Evolutionary conservation across 176 grass and related monocot species (phyloP).

Genomic region (Chrysopogon serrulatus): DNA sequence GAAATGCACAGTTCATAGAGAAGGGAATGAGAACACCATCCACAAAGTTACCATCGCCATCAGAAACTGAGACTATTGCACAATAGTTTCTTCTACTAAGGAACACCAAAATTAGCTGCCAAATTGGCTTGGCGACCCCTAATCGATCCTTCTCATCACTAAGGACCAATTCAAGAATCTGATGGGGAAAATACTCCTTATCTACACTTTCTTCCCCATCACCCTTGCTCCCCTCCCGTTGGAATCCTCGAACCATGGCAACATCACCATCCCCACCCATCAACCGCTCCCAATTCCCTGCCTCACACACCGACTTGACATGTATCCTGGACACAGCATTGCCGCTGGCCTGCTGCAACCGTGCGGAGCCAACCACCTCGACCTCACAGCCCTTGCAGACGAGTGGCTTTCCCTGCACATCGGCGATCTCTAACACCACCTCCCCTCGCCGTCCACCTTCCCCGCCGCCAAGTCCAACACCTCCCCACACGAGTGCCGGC

Average conservation of each 20-base stretch:
- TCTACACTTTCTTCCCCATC: constrained; percentile 21
- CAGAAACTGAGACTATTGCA: constrained; percentile 49
- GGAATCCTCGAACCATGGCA: constrained; percentile 44
- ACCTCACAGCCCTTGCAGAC: constrained; percentile 58
- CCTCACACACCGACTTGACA: constrained; percentile 54
- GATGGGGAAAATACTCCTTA: constrained; percentile 56
- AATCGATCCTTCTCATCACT: constrained; percentile 35
- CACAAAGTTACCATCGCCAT: constrained; percentile 37
- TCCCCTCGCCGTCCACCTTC: constrained; percentile 27
- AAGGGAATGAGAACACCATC: constrained; percentile 75
- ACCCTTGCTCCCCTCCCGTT: constrained; percentile 23
- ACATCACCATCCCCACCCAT: constrained; percentile 29
- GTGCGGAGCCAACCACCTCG: constrained; percentile 18
- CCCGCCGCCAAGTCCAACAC: constrained; percentile 19
- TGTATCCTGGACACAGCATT: constrained; percentile 36
- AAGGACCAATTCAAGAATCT: constrained; percentile 51
- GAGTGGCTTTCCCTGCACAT: constrained; percentile 53
- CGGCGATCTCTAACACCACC: constrained; percentile 49
- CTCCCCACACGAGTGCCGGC: constrained; percentile 41
- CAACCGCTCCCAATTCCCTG: constrained; percentile 22
- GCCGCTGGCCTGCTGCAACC: not conserved
- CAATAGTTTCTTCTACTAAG: constrained; percentile 56
- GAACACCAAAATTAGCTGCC: constrained; percentile 90
- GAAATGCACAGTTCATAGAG: constrained; percentile 61
- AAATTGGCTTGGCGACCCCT: constrained; percentile 56